Base-by-base conservation (phyloP, 345 rosid species). In the Eucalyptus curtisii region DNA sequence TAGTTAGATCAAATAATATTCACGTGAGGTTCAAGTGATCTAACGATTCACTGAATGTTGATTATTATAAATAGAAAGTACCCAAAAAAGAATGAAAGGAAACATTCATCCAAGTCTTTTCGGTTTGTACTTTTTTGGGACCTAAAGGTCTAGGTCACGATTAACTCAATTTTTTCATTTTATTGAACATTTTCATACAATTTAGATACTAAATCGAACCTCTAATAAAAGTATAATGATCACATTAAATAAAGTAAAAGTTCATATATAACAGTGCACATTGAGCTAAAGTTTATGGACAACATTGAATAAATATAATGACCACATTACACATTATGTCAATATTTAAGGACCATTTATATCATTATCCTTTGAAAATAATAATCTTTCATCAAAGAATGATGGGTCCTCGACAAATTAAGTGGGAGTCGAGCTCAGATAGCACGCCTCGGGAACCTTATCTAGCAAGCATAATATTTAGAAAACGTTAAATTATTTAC, bases 241-340 rank as follows among this genome's bases (percentile, higher is more conserved):
- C 3, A 0, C 12, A 20, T 22, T 55, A 8, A 55, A 55, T 0
- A 55, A 55, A 24, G 2, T 22, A 55, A 55, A 55, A 22, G 13
- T 55, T 55, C 27, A 55, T 1, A 10, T 12, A 55, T 20, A 9
- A 22, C 5, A 55, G 22, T 55, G 1, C 3, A 4, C 3, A 55
- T 55, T 22, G 0, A 1, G 5, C 8, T 55, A 55, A 22, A 24
- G 3, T 55, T 55, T 8, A 55, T 0, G 1, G 12, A 55, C 24
- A 22, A 24, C 1, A 50, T 49, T 49, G 7, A 49, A 15, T 49
- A 49, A 15, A 49, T 49, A 48, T 48, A 4, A 48, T 49, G 0
- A 49, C 17, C 17, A 49, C 50, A 49, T 49, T 49, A 49, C 5
- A 6, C 16, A 48, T 5, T 49, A 4, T 6, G 1, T 3, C 2